These are phyloP conservation scores for Sarocladiaceae sp. DNA, from an alignment of 2,329 filamentous ascomycete genomes.

Conservation along the genomic window DNA sequence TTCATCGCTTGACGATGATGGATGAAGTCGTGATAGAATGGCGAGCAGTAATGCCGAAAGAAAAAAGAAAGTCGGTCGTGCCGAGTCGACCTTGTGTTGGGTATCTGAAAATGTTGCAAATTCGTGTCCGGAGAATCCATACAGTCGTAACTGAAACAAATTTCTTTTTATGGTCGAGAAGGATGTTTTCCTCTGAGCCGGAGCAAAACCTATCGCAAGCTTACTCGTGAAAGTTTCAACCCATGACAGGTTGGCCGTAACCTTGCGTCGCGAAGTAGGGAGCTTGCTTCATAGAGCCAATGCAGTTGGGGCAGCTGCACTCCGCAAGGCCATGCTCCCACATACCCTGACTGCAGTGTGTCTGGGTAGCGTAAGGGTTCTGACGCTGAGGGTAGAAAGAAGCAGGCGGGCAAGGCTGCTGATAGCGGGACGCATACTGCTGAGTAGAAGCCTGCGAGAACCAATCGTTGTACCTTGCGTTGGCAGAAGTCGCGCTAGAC, in stretches of 20 bases:
- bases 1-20: constrained; percentile 11
- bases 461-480: constrained; percentile 55
- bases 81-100: constrained; percentile 14
- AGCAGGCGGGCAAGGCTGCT: constrained; percentile 36
- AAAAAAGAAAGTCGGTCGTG: constrained; percentile 30
- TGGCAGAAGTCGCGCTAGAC: constrained; percentile 50
- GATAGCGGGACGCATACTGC: constrained; percentile 34
- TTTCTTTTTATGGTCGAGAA: not conserved
- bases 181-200: not conserved
- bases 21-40: constrained; percentile 1
- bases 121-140: constrained; percentile 11
- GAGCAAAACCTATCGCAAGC: not conserved
- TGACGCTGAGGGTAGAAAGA: constrained; percentile 38
- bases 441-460: constrained; percentile 42
- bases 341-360: constrained; percentile 21
- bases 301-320: constrained; percentile 45
- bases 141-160: constrained; percentile 10
- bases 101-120: constrained; percentile 35
- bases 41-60: constrained; percentile 10
- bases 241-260: constrained; percentile 53
- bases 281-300: constrained; percentile 39
- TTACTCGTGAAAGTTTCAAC: constrained; percentile 16
- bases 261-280: constrained; percentile 44
- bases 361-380: constrained; percentile 27
- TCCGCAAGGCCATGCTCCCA: constrained; percentile 50